Base-by-base conservation (phyloP, 2,329 filamentous ascomycete genomes). In the Talaromyces islandicus region DNA sequence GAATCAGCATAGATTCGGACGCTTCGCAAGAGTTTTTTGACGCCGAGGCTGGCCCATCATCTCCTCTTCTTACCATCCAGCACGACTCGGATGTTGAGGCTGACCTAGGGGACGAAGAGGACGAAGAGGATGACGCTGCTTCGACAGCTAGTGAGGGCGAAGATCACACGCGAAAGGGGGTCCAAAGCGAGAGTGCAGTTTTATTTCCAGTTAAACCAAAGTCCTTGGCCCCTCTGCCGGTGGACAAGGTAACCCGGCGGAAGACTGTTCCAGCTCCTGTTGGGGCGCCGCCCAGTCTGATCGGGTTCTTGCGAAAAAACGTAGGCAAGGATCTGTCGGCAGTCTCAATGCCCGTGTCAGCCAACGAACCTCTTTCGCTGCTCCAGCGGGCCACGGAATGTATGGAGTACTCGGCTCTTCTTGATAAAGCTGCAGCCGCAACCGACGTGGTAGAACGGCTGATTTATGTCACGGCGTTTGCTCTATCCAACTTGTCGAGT, bases 251-350 rank as follows among this genome's bases (percentile, higher is more conserved):
- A 2, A 75, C 81, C 43, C 86, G 94, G 35, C 85, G 94, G 60
- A 81, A 78, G 7, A 88, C 85, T 0, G 85, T 99, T 17, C 83
- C 87, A 3, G 81, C 89, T 1, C 86, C 92, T 7, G 91, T 88
- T 29, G 86, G 92, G 14, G 80, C 87, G 60, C 94, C 94, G 0
- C 94, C 94, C 0, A 96, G 91, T 72, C 80, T 99, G 57, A 96
- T 99, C 65, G 90, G 91, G 0, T 96, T 97, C 73, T 82, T 97
- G 32, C 87, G 94, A 66, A 99, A 97, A 75, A 99, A 99, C 67
- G 94, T 97, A 10, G 94, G 94, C 70, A 99, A 99, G 75, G 94
- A 99, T 74, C 80, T 99, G 54, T 96, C 91, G 62, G 95, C 92
- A 2, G 96, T 99, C 65, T 92, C 91, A 54, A 97, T 97, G 93